Evolutionary conservation across 2,329 filamentous ascomycete species (phyloP), one percentile per base, ranked within the genome.

Genomic region (Colletotrichum cordylinicola): DNA sequence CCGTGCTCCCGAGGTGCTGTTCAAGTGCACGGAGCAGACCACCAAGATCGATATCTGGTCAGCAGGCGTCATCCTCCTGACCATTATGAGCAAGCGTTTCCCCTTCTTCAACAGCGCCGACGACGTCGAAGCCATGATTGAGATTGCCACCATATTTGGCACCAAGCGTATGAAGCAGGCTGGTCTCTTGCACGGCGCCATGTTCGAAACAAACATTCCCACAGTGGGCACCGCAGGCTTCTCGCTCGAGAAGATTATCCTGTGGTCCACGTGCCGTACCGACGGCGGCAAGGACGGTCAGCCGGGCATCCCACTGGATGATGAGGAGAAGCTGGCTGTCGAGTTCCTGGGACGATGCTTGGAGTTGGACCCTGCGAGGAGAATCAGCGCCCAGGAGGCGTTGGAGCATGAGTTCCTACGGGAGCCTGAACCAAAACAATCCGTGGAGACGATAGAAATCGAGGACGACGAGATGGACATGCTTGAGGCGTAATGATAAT

Each of bases 61-160:
- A 29, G 96, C 94, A 0, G 97, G 97, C 56, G 96, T 99, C n/a
- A 98, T 99, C 71, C 90, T 99, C 4, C 89, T 99, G n/a, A 99
- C 97, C 1, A 94, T 99, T 78, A 88, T 99, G 16, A 96, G 95
- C 55, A 94, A 94, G 72, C 93, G 97, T 6, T 99, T 99, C 81
- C 97, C 97, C 2, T 99, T 99, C 86, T 99, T 99, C 89, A 98
- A 99, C 86, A 98, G 95, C 61, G 94, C 96, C n/a, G 97, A 99
- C 83, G 97, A 99, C 81, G 94, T 99, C 64, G 97, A 99, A 82
- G 97, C 97, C 67, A 94, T 98, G 90, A 96, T 99, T 79, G 97
- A 99, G 85, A 98, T 99, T 79, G 95, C 96, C 43, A 98, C 95
- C 74, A 98, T 99, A 76, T 98, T 98, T 83, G 97, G 97, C 66